Percentiles rank a stretch among this genome's conserved stretches.
phyloP scores from a whole-genome alignment of 805 yeast species.

The Candida suzukii region DNA sequence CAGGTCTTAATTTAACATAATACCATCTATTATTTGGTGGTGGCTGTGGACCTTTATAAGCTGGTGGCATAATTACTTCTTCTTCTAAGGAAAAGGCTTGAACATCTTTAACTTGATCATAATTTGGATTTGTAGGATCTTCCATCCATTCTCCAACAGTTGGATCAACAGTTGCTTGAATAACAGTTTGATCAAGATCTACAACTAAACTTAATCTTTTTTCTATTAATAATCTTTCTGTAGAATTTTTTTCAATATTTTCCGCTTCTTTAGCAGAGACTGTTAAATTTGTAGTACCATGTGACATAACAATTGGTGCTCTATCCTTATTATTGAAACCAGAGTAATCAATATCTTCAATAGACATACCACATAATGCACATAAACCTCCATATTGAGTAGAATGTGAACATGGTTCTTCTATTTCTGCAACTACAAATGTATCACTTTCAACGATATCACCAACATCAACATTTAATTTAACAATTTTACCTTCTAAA shows the following conservation, averaged over 20 bases:
- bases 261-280: conserved; percentile 85
- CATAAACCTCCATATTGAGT: conserved; percentile 94
- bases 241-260: conserved; percentile 64
- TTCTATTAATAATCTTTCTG: conserved; percentile 51
- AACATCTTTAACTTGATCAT: conserved; percentile 79
- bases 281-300: conserved; percentile 76
- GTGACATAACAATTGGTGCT: conserved; percentile 85
- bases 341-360: conserved; percentile 68
- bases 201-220: conserved; percentile 83
- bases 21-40: conserved; percentile 70
- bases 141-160: conserved; percentile 95
- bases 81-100: conserved; percentile 72
- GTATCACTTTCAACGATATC: conserved; percentile 51
- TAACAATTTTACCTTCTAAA: conserved; percentile 57
- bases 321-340: conserved; percentile 63
- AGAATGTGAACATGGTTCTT: conserved; percentile 85
- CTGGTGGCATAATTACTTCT: conserved; percentile 51
- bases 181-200: conserved; percentile 94
- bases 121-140: conserved; percentile 80
- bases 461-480: conserved; percentile 44
- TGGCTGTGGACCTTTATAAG: conserved; percentile 54
- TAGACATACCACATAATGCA: conserved; percentile 81
- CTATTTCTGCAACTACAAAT: conserved; percentile 43
- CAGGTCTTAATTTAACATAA: conserved; percentile 89
- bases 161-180: conserved; percentile 97